Evolutionary conservation across 2,329 filamentous ascomycete genomes (phyloP).

Genomic region (Aspergillus novoparasiticus): DNA sequence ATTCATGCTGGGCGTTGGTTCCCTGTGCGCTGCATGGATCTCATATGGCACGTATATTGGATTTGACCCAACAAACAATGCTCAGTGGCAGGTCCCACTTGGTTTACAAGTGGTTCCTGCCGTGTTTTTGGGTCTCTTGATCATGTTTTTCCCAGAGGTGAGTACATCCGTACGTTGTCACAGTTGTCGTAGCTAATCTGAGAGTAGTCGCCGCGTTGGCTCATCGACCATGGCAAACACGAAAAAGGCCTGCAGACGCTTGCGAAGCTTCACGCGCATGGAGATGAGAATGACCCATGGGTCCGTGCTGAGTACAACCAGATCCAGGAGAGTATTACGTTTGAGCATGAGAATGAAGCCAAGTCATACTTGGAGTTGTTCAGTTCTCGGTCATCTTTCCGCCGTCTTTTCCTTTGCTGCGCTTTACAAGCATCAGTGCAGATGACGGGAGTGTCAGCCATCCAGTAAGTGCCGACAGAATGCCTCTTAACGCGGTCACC

Average conservation of each 20-base stretch:
- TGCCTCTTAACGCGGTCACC: too few species aligned
- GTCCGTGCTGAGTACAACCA: slow-evolving; percentile 72
- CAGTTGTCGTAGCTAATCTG: slow-evolving; percentile 6
- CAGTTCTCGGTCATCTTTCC: slow-evolving; percentile 66
- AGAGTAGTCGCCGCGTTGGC: slow-evolving; percentile 65
- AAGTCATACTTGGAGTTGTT: slow-evolving; percentile 73
- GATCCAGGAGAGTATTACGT: slow-evolving; percentile 67
- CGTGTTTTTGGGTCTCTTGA: slow-evolving; percentile 63
- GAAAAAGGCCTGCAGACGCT: slow-evolving; percentile 69
- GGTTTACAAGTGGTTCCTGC: slow-evolving; percentile 74
- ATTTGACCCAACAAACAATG: slow-evolving; percentile 49
- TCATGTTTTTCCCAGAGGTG: slow-evolving; percentile 71
- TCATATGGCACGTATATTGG: slow-evolving; percentile 65
- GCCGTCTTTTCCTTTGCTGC: slow-evolving; percentile 69
- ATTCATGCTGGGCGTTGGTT: slow-evolving; percentile 79
- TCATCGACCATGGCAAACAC: slow-evolving; percentile 69
- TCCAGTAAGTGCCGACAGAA: slow-evolving; percentile 53
- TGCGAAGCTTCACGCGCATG: slow-evolving; percentile 69
- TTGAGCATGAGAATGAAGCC: slow-evolving; percentile 69
- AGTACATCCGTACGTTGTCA: neutral
- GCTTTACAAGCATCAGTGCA: slow-evolving; percentile 71
- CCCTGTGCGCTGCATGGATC: slow-evolving; percentile 72
- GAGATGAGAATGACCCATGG: slow-evolving; percentile 67
- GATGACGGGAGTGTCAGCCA: slow-evolving; percentile 75
- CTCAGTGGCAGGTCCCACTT: slow-evolving; percentile 65